Evolutionary conservation across 352 stramenopile species (phyloP).

Genomic region (Globisporangium polare): DNA sequence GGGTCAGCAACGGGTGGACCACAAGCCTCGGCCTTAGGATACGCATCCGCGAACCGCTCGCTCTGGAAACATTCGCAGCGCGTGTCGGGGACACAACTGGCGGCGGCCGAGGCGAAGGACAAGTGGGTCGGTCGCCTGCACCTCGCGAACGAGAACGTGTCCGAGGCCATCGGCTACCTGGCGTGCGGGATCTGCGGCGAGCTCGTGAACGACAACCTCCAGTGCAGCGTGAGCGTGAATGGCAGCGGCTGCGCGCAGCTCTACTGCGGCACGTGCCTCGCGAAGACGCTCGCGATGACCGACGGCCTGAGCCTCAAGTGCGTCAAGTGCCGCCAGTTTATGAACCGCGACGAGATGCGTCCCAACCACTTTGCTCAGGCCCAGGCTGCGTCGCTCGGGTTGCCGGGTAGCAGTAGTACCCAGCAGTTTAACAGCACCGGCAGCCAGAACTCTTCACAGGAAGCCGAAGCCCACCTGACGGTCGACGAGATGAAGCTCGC

Average conservation of each 20-base stretch:
- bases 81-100: not conserved
- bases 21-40: conserved; percentile 8
- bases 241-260: conserved; percentile 50
- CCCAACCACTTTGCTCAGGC: conserved; percentile 61
- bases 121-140: conserved; percentile 42
- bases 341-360: conserved; percentile 41
- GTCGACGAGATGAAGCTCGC: conserved; percentile 46
- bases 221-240: conserved; percentile 38
- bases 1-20: not conserved
- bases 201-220: conserved; percentile 67
- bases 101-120: conserved; percentile 27
- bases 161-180: conserved; percentile 47
- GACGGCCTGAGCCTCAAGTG: conserved; percentile 36
- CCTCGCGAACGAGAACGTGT: conserved; percentile 34
- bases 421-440: conserved; percentile 1
- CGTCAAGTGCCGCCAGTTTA: conserved; percentile 43
- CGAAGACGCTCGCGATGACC: conserved; percentile 22
- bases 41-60: conserved; percentile 16
- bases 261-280: conserved; percentile 62
- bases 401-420: conserved; percentile 24
- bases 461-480: conserved; percentile 15
- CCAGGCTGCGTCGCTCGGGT: conserved; percentile 49
- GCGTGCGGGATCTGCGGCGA: conserved; percentile 74
- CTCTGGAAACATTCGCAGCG: conserved; percentile 40
- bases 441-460: not conserved